Evolutionary conservation across 805 yeast genomes (phyloP).

Genomic region (Isabelozyma heimii): DNA sequence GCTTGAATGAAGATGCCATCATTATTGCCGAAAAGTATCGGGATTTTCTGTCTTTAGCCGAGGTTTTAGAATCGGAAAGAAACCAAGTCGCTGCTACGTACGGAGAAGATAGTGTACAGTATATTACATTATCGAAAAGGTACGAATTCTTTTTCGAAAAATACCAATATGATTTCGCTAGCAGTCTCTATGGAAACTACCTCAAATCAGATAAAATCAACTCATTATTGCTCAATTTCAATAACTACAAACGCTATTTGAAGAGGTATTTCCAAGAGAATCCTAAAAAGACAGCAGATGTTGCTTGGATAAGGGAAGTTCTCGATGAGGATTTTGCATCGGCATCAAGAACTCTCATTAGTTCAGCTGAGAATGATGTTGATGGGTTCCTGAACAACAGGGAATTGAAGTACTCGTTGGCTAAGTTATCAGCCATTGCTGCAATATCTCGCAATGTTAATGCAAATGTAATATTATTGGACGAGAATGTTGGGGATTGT

Average conservation of each 20-base stretch:
- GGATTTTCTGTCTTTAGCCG: slow-evolving; percentile 66
- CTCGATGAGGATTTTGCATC: slow-evolving; percentile 45
- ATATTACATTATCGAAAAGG: slow-evolving; percentile 12
- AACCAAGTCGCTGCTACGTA: slow-evolving; percentile 14
- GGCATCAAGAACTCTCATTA: slow-evolving; percentile 50
- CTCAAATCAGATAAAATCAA: slow-evolving; percentile 51
- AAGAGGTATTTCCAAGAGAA: slow-evolving; percentile 49
- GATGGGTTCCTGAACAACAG: slow-evolving; percentile 46
- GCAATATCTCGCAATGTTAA: slow-evolving; percentile 12
- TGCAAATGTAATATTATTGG: slow-evolving; percentile 12
- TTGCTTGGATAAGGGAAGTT: slow-evolving; percentile 74
- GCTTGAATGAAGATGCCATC: slow-evolving; percentile 53
- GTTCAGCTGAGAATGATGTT: slow-evolving; percentile 28
- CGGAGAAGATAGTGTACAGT: slow-evolving; percentile 13
- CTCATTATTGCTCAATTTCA: slow-evolving; percentile 55
- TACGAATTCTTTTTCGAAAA: slow-evolving; percentile 54
- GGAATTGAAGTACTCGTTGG: slow-evolving; percentile 62
- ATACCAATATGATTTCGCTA: slow-evolving; percentile 70
- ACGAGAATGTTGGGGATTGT: slow-evolving; percentile 38
- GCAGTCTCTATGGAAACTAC: slow-evolving; percentile 57
- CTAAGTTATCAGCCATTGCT: slow-evolving; percentile 64
- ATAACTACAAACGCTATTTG: slow-evolving; percentile 48
- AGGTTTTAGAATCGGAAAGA: slow-evolving; percentile 37
- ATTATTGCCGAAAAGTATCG: slow-evolving; percentile 61
- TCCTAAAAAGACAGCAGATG: slow-evolving; percentile 41